phyloP scores from a whole-genome alignment of 2,329 filamentous ascomycete genomes.

The Phialophora tarda region DNA sequence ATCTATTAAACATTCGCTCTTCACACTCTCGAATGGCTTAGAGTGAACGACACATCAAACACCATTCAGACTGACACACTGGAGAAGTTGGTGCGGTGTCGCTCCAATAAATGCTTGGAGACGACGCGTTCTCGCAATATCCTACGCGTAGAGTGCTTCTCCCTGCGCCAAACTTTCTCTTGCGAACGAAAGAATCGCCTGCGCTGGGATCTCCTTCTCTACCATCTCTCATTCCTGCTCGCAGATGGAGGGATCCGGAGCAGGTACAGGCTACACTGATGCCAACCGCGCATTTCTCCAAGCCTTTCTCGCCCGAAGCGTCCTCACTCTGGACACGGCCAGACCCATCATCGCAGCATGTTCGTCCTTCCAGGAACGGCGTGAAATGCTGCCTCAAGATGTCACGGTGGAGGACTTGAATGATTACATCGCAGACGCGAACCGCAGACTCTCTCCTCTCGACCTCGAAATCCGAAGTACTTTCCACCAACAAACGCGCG shows the following conservation, averaged over 20 bases:
- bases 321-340: constrained; percentile 75
- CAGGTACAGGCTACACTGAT: constrained; percentile 58
- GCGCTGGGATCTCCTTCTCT: neutral
- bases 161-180: neutral
- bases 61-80: neutral
- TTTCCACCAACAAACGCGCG: constrained; percentile 69
- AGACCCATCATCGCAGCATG: constrained; percentile 78
- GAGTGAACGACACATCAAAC: neutral
- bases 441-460: constrained; percentile 74
- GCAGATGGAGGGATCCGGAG: constrained; percentile 20
- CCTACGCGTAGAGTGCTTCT: constrained; percentile 7
- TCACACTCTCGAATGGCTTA: neutral
- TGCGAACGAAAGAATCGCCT: neutral
- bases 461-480: constrained; percentile 85
- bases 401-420: constrained; percentile 72
- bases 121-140: constrained; percentile 5
- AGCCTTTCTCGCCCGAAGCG: constrained; percentile 78
- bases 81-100: neutral
- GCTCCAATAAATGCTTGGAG: neutral
- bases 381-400: constrained; percentile 61
- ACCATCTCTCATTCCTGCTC: neutral
- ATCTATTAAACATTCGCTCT: neutral
- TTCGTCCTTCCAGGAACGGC: constrained; percentile 62
- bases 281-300: constrained; percentile 88
- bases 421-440: constrained; percentile 71